Evolutionary conservation across 1,284 basidiomycete genomes (phyloP).

Genomic region (Marasmius tenuissimus): DNA sequence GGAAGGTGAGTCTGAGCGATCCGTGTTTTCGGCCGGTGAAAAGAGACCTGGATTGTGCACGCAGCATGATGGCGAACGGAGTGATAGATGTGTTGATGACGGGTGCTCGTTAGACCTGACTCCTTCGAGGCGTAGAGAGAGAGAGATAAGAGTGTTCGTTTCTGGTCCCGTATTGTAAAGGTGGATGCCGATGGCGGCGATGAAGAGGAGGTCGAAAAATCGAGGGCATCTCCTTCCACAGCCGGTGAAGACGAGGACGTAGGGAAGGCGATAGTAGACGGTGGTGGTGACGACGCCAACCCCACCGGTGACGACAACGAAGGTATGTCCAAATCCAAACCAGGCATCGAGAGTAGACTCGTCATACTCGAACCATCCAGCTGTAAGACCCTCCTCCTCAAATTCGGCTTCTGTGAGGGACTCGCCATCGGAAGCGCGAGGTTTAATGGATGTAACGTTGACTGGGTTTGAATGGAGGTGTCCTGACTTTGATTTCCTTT

Average conservation of each 20-base stretch:
- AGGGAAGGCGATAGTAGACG: too few relatives aligned
- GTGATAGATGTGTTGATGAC: conserved; percentile 13
- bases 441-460: conserved; percentile 22
- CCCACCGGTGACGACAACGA: background rate
- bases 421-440: background rate
- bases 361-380: background rate
- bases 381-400: conserved; percentile 4
- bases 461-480: conserved; percentile 30
- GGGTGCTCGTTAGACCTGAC: too few relatives aligned
- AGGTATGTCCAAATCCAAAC: background rate
- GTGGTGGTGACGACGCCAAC: background rate
- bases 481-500: conserved; percentile 54
- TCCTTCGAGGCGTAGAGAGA: too few relatives aligned
- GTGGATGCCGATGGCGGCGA: background rate
- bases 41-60: too few relatives aligned
- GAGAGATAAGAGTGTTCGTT: conserved; percentile 1
- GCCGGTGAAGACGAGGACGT: background rate
- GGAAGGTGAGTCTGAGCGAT: too few relatives aligned
- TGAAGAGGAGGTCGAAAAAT: background rate
- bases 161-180: too few relatives aligned
- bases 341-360: background rate
- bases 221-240: too few relatives aligned
- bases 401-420: background rate
- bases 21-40: too few relatives aligned
- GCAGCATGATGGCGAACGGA: conserved; percentile 4